Evolutionary conservation across 73 alveolate species (phyloP), one percentile per base, ranked within the genome.

Genomic region (Paramecium tetraurelia): DNA sequence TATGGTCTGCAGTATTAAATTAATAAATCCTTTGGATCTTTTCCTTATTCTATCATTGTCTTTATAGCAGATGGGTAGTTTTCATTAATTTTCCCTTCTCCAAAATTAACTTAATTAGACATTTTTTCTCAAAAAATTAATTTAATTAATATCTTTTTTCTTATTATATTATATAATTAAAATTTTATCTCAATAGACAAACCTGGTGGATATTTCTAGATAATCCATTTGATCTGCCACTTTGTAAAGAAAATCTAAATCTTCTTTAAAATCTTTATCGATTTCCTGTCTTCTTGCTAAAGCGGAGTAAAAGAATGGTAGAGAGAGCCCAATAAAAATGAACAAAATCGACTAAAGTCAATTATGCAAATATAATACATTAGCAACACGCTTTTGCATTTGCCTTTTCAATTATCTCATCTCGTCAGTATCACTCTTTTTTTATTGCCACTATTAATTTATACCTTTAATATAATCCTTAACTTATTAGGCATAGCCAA

Each of bases 31-130:
- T 80, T 80, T 44, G 90, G 90, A 46, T 80, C 90, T 10, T 80
- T 80, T 10, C 90, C 90, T 48, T 80, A 46, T 44, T 80, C 76
- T 16, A 80, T 1, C 90, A 80, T 80, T 18, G 41, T 44, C 90
- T 46, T 80, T n/a, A 80, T 63, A 24, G 90, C 70, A 18, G 76
- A 24, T 44, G 90, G 90, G 24, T 80, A 80, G 24, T 80, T 80
- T 2, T 80, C 90, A 46, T 80, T 80, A 11, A 48, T 46, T 80
- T 80, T 44, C 57, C 90, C 90, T 63, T 80, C 76, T 44, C 90
- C 90, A 80, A 80, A 80, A 48, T 41, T 80, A 40, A 80, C 90
- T 43, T 72, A 36, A 80, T 48, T 46, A 46, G 90, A 33, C 90
- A 80, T 80, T 33, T 75, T 68, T 48, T 68, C 29, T 53, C 69